Evolutionary conservation across 148 eudicot genomes (phyloP).

Genomic region (Cornus controversa): DNA sequence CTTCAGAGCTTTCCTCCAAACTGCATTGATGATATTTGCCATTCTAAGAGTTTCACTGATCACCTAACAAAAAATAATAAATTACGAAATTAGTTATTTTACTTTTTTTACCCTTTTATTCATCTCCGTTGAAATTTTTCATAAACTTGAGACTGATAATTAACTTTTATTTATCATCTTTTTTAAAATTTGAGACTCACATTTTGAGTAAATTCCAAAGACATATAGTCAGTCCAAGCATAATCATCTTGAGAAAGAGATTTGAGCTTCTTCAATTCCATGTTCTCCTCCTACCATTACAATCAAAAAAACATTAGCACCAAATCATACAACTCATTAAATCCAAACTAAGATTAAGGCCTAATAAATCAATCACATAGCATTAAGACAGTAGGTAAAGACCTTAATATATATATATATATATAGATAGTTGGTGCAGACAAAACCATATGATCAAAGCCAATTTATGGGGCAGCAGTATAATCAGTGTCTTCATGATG

Average conservation of each 20-base stretch:
- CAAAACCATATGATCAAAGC: not conserved
- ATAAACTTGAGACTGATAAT: not conserved
- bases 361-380: too few relatives aligned
- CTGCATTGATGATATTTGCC: constrained; percentile 87
- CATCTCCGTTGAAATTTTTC: not conserved
- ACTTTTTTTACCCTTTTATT: too few relatives aligned
- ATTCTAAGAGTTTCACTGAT: constrained; percentile 93
- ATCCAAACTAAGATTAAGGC: too few relatives aligned
- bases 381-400: too few relatives aligned
- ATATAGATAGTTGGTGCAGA: too few relatives aligned
- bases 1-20: constrained; percentile 84
- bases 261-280: constrained; percentile 62
- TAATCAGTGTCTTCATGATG: not conserved
- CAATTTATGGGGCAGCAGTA: not conserved
- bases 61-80: constrained; percentile 37
- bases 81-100: not conserved
- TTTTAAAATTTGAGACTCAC: constrained; percentile 30
- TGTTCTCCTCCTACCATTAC: constrained; percentile 70
- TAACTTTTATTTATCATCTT: too few relatives aligned
- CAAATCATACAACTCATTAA: not conserved
- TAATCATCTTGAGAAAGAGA: constrained; percentile 35
- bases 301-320: not conserved
- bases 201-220: constrained; percentile 72
- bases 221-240: constrained; percentile 77
- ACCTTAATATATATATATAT: too few relatives aligned